phyloP scores from a whole-genome alignment of 352 stramenopile genomes.

The Phytophthora uliginosa region DNA sequence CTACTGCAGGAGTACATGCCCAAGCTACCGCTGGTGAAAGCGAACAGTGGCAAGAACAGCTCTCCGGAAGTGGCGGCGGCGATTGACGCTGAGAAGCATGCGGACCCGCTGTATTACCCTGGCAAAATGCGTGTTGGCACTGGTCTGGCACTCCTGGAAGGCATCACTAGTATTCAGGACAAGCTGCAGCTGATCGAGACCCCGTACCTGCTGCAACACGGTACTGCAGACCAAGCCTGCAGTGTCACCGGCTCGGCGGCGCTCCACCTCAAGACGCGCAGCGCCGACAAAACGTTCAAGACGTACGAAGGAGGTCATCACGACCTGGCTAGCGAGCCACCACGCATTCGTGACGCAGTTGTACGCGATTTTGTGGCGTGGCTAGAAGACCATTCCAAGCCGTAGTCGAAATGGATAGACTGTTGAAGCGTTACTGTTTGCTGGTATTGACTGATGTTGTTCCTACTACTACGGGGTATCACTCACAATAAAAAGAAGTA shows the following conservation, averaged over 20 bases:
- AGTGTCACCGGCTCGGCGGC: constrained; percentile 73
- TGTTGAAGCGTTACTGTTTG: constrained; percentile 8
- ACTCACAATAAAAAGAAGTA: constrained; percentile 38
- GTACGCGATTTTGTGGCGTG: constrained; percentile 79
- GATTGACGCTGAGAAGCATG: constrained; percentile 62
- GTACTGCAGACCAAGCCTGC: constrained; percentile 73
- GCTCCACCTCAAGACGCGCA: constrained; percentile 64
- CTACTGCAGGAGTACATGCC: constrained; percentile 65
- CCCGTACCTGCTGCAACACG: constrained; percentile 85
- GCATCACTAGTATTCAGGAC: constrained; percentile 62
- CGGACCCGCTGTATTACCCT: constrained; percentile 81
- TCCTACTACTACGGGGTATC: constrained; percentile 13
- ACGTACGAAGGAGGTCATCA: constrained; percentile 67
- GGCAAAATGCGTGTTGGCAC: constrained; percentile 81
- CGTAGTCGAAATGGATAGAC: constrained; percentile 9
- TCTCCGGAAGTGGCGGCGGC: constrained; percentile 65
- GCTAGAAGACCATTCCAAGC: constrained; percentile 57
- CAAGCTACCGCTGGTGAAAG: constrained; percentile 71
- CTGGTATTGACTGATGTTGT: constrained; percentile 12
- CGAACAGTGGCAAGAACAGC: constrained; percentile 71
- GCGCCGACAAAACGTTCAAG: constrained; percentile 79
- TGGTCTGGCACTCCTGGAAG: constrained; percentile 74
- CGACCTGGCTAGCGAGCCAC: constrained; percentile 82
- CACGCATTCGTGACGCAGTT: constrained; percentile 66
- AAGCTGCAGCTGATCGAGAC: constrained; percentile 70